phyloP scores from a whole-genome alignment of 2,329 filamentous ascomycete genomes.

The Verticillium nonalfalfae region DNA sequence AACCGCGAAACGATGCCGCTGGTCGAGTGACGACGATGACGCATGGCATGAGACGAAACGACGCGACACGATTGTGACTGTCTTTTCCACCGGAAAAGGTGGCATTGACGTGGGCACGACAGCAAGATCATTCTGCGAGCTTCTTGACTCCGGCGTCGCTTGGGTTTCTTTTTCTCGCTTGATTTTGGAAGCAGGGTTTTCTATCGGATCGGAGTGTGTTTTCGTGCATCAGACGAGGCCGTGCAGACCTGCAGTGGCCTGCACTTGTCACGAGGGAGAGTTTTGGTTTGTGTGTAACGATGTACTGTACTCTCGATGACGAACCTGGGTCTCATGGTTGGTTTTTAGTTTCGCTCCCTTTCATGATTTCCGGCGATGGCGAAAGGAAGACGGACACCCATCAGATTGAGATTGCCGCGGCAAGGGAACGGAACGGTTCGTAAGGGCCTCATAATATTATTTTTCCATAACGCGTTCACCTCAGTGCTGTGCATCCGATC shows the following conservation, averaged over 20 bases:
- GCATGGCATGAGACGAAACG: slow-evolving; percentile 6
- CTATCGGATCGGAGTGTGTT: background rate
- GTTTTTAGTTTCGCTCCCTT: slow-evolving; percentile 7
- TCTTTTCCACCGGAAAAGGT: background rate
- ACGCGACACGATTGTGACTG: background rate
- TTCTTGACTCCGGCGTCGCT: background rate
- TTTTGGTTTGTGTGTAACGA: slow-evolving; percentile 9
- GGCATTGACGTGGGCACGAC: background rate
- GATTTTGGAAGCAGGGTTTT: background rate
- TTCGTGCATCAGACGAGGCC: slow-evolving; percentile 4
- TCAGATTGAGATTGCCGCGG: slow-evolving; percentile 8
- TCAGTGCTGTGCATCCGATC: no score
- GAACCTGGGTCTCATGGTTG: background rate
- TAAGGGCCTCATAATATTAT: background rate
- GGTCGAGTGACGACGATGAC: slow-evolving; percentile 10
- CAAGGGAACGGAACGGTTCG: background rate
- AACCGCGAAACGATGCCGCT: slow-evolving; percentile 3
- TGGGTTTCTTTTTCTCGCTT: background rate
- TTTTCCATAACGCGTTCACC: background rate
- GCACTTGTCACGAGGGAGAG: slow-evolving; percentile 4
- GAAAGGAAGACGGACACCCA: slow-evolving; percentile 8
- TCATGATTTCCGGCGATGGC: slow-evolving; percentile 11
- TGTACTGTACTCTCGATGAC: slow-evolving; percentile 7
- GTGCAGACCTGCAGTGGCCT: slow-evolving; percentile 5
- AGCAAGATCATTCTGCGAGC: background rate